Evolutionary conservation across 2,329 filamentous ascomycete genomes (phyloP), one percentile per base, ranked within the genome.

Genomic region (Stagonosporopsis tanaceti): DNA sequence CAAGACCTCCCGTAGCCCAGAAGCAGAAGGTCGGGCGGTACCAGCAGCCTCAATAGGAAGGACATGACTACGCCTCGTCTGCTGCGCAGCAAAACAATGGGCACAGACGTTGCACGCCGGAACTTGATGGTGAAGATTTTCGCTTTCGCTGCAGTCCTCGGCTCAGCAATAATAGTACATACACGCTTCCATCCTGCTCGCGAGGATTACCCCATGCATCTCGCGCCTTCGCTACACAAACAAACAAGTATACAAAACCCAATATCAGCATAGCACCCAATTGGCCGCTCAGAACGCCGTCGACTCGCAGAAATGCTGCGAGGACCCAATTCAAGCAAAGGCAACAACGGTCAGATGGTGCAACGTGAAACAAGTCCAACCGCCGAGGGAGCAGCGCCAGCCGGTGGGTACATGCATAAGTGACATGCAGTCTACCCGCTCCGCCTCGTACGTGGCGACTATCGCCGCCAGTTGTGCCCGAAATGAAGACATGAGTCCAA

Each of bases 401-500:
- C 37, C 24, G 32, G 46, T 48, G 35, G 47, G 38, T 47, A 50
- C 50, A 32, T 50, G 50, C 47, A 51, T 47, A 22, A 54, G 37
- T 54, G 45, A 51, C 41, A 61, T 60, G 60, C 57, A 55, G 17
- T 35, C 39, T 51, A 59, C 59, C 53, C 37, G 41, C 47, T 30
- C 32, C 14, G 38, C 32, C 24, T 46, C 47, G 60, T 66, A 70
- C 67, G 68, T 71, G 71, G 68, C 72, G 63, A 67, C 37, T 70
- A 63, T 72, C 67, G 58, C 63, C 45, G 53, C 61, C 65, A 68
- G 54, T 67, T 53, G 40, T 45, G 41, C 34, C 35, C 56, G 38
- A 54, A 47, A 48, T 37, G 48, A 57, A 52, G 56, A 60, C 38
- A 62, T 51, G 53, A 63, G 61, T 62, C 51, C 39, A 57, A 53